Evolutionary conservation across 129 eudicot genomes (phyloP), one percentile per base, ranked within the genome.

Genomic region (Centrapalus pauciflorus): DNA sequence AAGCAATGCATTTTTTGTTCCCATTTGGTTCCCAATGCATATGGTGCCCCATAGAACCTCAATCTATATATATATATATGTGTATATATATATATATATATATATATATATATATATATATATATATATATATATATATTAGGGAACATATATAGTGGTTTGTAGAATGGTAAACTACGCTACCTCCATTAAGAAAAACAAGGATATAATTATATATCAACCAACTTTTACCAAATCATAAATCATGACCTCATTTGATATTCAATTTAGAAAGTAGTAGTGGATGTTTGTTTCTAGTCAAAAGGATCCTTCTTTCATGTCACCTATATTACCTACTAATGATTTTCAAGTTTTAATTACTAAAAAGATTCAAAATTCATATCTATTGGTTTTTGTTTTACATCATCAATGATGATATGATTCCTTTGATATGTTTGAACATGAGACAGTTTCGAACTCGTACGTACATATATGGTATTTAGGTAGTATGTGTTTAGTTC

Each of bases 181-280:
- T 45, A 75, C 74, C 79, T 75, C 69, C 68, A 33, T 75, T 56
- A 74, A 64, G 3, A 2, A 66, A 25, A 45, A 57, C 73, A 57
- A 24, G 54, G 1, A 48, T 20, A 48, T 48, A 48, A 5, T 34
- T n/a, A n/a, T n/a, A 63, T 72, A 70, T 75, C 79, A 75, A 75
- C 79, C 79, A 66, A 75, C 79, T n/a, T 66, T 57, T 75, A 75
- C 79, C 79, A 75, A 75, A 75, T 66, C 74, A 24, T 46, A 49
- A 7, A 57, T 66, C 7, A 20, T 66, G 74, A 75, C 74, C 55
- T 66, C 79, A 75, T 67, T 75, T 66, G 25, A 66, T 57, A 32
- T 46, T 55, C 54, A 56, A 55, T 66, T 46, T 66, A 74, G 66
- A n/a, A 55, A 59, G 26, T 48, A 33, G 26, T 48, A 33, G 74